Evolutionary conservation across 441 rosid genomes (phyloP).

Genomic region (Arabidopsis hybrid): DNA sequence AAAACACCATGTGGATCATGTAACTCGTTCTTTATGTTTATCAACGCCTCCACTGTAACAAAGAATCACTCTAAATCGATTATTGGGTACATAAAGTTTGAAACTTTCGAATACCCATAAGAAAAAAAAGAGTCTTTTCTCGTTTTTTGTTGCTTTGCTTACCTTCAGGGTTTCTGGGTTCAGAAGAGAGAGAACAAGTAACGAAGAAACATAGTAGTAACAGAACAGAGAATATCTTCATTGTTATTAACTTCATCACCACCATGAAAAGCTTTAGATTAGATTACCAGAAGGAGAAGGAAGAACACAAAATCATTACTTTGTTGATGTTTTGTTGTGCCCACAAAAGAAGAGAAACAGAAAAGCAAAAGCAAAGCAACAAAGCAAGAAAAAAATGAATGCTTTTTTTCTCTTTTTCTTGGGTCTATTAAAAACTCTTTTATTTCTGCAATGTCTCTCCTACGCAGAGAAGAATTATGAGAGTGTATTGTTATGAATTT

Average conservation of each 20-base stretch:
- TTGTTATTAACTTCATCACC: slow-evolving; percentile 42
- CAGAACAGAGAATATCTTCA: slow-evolving; percentile 40
- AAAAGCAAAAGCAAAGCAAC: slow-evolving; percentile 39
- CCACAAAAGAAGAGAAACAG: slow-evolving; percentile 28
- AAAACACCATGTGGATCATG: slow-evolving; percentile 82
- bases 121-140: not conserved
- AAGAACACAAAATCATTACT: slow-evolving; percentile 36
- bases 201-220: slow-evolving; percentile 45
- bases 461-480: slow-evolving; percentile 28
- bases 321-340: slow-evolving; percentile 39
- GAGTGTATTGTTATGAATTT: slow-evolving; percentile 31
- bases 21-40: slow-evolving; percentile 59
- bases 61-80: not conserved
- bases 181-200: slow-evolving; percentile 56
- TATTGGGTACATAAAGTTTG: not conserved
- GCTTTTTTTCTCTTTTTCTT: slow-evolving; percentile 13
- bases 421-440: slow-evolving; percentile 27
- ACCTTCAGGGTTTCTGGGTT: slow-evolving; percentile 94
- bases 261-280: slow-evolving; percentile 15
- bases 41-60: slow-evolving; percentile 77
- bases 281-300: slow-evolving; percentile 18
- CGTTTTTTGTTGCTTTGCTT: not conserved
- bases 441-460: slow-evolving; percentile 21
- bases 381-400: slow-evolving; percentile 23
- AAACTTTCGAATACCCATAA: slow-evolving; percentile 15